Evolutionary conservation across 208 protist species (phyloP), one percentile per base, ranked within the genome.

Genomic region (Herpetomonas muscarum): DNA sequence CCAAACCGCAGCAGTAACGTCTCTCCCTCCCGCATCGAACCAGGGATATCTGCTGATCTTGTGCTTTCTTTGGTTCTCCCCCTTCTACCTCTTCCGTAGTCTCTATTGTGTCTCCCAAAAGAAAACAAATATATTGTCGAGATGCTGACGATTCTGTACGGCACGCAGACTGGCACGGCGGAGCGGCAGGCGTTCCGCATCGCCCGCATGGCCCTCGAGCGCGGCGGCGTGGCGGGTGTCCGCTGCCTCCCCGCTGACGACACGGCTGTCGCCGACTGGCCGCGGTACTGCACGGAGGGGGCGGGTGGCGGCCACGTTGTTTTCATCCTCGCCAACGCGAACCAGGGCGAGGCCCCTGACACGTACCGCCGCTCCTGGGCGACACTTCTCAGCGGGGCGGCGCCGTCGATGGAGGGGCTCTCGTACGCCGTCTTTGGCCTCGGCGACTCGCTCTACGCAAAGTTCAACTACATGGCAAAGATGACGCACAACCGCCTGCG

Each of bases 401-500:
- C 74, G 7, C 64, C 65, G 1, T 67, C 55, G 41, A 70, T 96
- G 62, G 47, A 67, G 13, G 69, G 76, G 6, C 47, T 97, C 36
- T 56, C 45, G 15, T 96, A 88, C 67, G 84, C 92, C 47, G 84
- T 97, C 12, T 97, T 96, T 67, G 93, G 91, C 10, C 58, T 95
- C 3, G 93, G 93, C 10, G 91, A 97, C 68, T 90, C 81, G 1
- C 55, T 84, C 9, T 97, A 97, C 61, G 54, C 53, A 12, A 92
- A 93, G 59, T 97, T 93, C 57, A 97, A 97, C 74, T 89, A 90
- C 67, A 88, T 94, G 67, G 88, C 79, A 0, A 97, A 96, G 67
- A 92, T 96, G 84, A 61, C 96, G 47, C 83, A 96, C 74, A 96
- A 96, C 67, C 74, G 92, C 17, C 61, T 97, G 31, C 51, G 47